Evolutionary conservation across 768 basidiomycete species (phyloP).

Genomic region (Macrolepiota albuminosa): DNA sequence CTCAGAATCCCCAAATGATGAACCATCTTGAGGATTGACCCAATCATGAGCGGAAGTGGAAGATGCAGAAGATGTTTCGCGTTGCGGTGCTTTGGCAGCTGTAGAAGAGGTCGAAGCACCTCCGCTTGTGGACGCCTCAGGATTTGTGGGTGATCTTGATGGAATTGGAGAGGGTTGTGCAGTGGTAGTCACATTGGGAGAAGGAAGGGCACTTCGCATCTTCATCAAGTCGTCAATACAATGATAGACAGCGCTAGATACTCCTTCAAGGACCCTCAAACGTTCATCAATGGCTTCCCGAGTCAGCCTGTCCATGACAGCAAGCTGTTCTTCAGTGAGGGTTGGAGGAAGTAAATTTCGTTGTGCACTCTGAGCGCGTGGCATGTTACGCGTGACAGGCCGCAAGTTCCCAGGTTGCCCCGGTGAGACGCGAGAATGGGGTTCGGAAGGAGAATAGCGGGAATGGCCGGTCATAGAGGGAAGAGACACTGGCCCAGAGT

Average conservation of each 20-base stretch:
- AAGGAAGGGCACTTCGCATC: constrained; percentile 67
- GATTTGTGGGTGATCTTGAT: constrained; percentile 1
- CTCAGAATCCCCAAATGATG: background rate
- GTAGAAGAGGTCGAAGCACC: background rate
- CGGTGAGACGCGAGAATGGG: constrained; percentile 1
- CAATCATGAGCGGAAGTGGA: constrained; percentile 7
- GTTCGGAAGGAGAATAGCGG: background rate
- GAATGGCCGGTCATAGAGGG: background rate
- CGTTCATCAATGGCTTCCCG: constrained; percentile 84
- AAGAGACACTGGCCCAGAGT: background rate
- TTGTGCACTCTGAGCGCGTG: constrained; percentile 3
- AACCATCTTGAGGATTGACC: background rate
- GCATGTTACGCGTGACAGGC: background rate
- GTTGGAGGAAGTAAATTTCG: constrained; percentile 34
- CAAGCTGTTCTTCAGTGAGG: constrained; percentile 59
- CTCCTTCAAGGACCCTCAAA: constrained; percentile 70
- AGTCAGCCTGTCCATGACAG: constrained; percentile 59
- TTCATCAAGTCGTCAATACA: constrained; percentile 78
- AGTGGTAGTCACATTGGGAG: constrained; percentile 17
- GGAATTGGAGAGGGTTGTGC: background rate
- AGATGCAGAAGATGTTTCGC: background rate
- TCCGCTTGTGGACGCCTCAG: background rate
- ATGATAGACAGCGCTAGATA: constrained; percentile 66
- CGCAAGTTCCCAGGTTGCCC: constrained; percentile 6
- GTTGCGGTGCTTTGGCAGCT: background rate